Conservation (phyloP, 495 filamentous ascomycete species). For the Daldinia vernicosa region DNA sequence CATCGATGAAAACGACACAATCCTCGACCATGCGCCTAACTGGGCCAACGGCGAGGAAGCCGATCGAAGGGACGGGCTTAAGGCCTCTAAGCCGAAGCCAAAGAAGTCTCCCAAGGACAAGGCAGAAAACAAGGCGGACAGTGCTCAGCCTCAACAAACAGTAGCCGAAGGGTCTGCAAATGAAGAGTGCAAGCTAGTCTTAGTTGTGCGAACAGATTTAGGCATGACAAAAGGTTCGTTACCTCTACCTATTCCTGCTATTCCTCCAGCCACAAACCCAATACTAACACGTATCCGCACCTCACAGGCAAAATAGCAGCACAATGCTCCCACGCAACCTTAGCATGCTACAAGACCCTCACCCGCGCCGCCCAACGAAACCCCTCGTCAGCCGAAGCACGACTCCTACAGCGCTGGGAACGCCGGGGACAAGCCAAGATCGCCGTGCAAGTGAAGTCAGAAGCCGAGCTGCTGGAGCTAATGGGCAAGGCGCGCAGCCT, state of each 20-base stretch:
- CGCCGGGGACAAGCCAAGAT: constrained; percentile 87
- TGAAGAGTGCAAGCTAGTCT: constrained; percentile 93
- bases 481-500: constrained; percentile 82
- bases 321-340: constrained; percentile 93
- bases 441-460: constrained; percentile 82
- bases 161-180: constrained; percentile 56
- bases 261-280: too few relatives aligned
- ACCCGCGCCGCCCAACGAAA: constrained; percentile 58
- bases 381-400: constrained; percentile 60
- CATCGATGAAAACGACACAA: constrained; percentile 59
- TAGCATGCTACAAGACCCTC: constrained; percentile 93
- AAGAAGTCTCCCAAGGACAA: constrained; percentile 19
- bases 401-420: constrained; percentile 88
- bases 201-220: constrained; percentile 91
- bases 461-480: constrained; percentile 81
- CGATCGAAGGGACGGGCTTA: constrained; percentile 59
- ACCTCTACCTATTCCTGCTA: too few relatives aligned
- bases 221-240: constrained; percentile 92
- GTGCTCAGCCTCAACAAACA: constrained; percentile 6
- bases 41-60: constrained; percentile 63
- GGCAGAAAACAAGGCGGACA: constrained; percentile 10
- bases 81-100: constrained; percentile 32
- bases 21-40: constrained; percentile 68
- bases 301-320: constrained; percentile 93
- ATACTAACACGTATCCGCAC: neutral